Evolutionary conservation across 1,284 basidiomycete species (phyloP).

Genomic region (Grifola frondosa): DNA sequence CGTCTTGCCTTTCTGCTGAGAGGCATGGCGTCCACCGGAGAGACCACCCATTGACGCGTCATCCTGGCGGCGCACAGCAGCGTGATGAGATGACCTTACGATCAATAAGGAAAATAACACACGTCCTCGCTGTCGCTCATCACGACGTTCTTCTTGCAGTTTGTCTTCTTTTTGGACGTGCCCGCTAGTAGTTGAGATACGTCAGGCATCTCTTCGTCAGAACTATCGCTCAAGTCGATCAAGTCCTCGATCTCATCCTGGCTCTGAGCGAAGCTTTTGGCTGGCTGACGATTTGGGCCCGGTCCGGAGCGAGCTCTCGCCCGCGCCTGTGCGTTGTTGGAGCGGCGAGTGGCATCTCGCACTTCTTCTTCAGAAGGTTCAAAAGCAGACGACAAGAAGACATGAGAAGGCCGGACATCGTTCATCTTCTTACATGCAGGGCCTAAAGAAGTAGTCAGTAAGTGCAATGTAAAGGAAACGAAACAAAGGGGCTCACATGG

Average conservation of each 20-base stretch:
- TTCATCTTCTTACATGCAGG: constrained; percentile 60
- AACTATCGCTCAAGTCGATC: constrained; percentile 28
- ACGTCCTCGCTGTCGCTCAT: constrained; percentile 3
- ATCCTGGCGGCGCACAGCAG: too few relatives aligned
- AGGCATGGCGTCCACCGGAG: too few relatives aligned
- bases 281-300: background rate
- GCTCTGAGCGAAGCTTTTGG: constrained; percentile 7
- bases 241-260: constrained; percentile 15
- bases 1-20: constrained; percentile 4
- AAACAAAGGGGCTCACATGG: constrained; percentile 45
- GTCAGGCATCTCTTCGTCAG: constrained; percentile 50
- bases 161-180: constrained; percentile 7
- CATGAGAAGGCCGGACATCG: constrained; percentile 44
- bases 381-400: constrained; percentile 57
- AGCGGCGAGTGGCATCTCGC: constrained; percentile 22
- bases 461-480: background rate
- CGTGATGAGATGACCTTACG: too few relatives aligned
- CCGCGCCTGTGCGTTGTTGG: constrained; percentile 2
- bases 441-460: constrained; percentile 33
- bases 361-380: constrained; percentile 44
- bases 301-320: constrained; percentile 11
- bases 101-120: too few relatives aligned
- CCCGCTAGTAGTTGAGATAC: constrained; percentile 29
- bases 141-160: background rate
- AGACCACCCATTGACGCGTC: too few relatives aligned